Base-by-base conservation (phyloP, 176 grass and related monocot species). In the Ensete glaucum region DNA sequence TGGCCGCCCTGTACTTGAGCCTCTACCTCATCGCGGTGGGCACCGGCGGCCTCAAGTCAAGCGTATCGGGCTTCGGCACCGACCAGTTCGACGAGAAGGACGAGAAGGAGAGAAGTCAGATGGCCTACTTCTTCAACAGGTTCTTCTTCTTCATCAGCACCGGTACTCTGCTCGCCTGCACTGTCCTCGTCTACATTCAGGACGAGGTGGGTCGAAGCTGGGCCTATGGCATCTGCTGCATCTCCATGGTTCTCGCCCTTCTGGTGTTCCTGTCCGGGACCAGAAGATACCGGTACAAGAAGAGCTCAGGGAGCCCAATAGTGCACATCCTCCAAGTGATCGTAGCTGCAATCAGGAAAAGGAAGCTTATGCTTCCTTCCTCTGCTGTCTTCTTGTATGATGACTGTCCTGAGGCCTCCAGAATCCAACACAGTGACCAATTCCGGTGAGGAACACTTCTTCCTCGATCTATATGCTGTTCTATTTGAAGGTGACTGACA, bases 31-130 rank as follows among this genome's bases (percentile, higher is more conserved):
- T 90, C 71, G 88, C 88, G 25, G 68, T 95, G 1, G 91, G 91
- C 53, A 95, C 91, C 11, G 91, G 91, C 3, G 91, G 88, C 0
- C 88, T 95, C 73, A 95, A 95, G 79, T 95, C 91, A 10, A 96
- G 91, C 69, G 88, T 96, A 1, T 96, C 91, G 0, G 91, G 91
- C 4, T 96, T 96, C 52, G 88, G 91, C 24, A 96, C 91, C 25
- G 88, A 96, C 73, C 91, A 96, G 80, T 96, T 96, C 75, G 88
- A 96, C 69, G 88, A 96, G 22, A 87, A 87, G 24, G 88, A 96
- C 75, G 78, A 69, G 5, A 73, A 66, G 43, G 91, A 96, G 79
- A 87, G 69, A 73, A 80, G 62, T 16, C 83, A 87, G 73, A 96
- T 96, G 91, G 52, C 85, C 56, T 81, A 75, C 76, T 96, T 96